Evolutionary conservation across 2,329 filamentous ascomycete genomes (phyloP), one percentile per base, ranked within the genome.

Genomic region (Westerdykella aurantiaca): DNA sequence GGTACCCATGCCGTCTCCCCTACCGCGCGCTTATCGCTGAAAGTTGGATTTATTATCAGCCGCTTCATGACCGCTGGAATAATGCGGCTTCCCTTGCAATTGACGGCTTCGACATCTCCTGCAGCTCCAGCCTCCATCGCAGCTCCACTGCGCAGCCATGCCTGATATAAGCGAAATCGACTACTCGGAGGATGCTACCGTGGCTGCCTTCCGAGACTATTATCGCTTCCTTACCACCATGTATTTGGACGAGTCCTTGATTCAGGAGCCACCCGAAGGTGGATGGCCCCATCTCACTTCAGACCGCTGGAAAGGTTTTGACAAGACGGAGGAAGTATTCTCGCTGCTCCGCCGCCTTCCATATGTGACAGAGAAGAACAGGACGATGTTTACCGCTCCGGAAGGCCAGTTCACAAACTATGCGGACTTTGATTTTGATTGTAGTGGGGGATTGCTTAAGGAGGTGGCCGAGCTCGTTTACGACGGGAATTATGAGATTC

Each of bases 341-440:
- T 17, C 31, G 5, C 38, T 55, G 7, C 46, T 55, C 5, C 47
- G 46, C 9, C 35, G 49, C 10, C 39, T 55, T 11, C 50, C 50
- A 7, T 50, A 52, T 33, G 29, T 48, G 9, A 35, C 3, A 10
- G 17, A 35, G 33, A 6, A 35, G 3, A 9, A 14, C 33, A 13
- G 13, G 7, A 18, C 5, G n/a, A 35, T 35, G 11, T 16, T 35
- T 35, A 35, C 33, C 5, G 33, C 11, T 2, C 33, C 33, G 4
- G 33, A 18, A 3, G 33, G 33, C 4, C 33, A 9, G 5, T 35
- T 35, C 17, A 9, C 33, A 5, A 35, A 35, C 10, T 35, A 35
- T 16, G 9, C 33, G 6, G 33, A 14, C 2, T 6, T 35, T 10
- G 4, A 3, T 13, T 12, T 12, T 35, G 4, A 14, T 18, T 35